Evolutionary conservation across 805 yeast genomes (phyloP), one percentile per base, ranked within the genome.

Genomic region (Suhomyces kilbournensis): DNA sequence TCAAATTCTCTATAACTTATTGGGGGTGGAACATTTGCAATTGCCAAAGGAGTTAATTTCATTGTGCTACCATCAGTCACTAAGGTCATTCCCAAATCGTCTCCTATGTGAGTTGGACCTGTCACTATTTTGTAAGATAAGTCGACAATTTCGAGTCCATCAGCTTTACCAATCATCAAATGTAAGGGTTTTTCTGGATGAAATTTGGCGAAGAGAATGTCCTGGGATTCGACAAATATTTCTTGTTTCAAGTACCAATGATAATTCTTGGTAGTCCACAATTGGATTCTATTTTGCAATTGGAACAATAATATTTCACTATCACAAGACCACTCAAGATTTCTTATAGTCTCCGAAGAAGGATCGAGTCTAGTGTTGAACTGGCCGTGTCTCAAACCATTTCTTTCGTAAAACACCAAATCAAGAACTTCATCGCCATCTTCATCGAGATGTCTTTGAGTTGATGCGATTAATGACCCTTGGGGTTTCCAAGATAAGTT

Each of bases 21-120:
- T 43, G 99, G 99, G 0, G 99, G 99, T 3, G 99, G 99, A 9
- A 90, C 93, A 64, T 85, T 90, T 1, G 97, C 96, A 28, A 85
- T 65, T 1, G 87, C 78, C 35, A 94, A 75, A 0, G 98, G 97
- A 0, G 99, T 93, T 20, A 91, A 70, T 58, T 83, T 81, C 12
- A 86, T 80, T 10, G 78, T 76, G 1, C 67, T 60, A 1, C 97
- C 97, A 71, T 94, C 98, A 34, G 86, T 75, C 0, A 93, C 97
- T 19, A 88, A 71, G 8, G 84, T 81, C 77, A 88, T 83, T 46
- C 99, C 98, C 25, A 80, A 63, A 65, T 90, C 97, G 51, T 76
- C 63, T 1, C 96, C 92, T 3, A 82, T 67, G 12, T 75, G 65
- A 0, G 87, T 79, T 6, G 96, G 87, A 1, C 97, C 97, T 5